Conservation (phyloP, 1,139 yeast species). For the Debaryomyces subglobosus region DNA sequence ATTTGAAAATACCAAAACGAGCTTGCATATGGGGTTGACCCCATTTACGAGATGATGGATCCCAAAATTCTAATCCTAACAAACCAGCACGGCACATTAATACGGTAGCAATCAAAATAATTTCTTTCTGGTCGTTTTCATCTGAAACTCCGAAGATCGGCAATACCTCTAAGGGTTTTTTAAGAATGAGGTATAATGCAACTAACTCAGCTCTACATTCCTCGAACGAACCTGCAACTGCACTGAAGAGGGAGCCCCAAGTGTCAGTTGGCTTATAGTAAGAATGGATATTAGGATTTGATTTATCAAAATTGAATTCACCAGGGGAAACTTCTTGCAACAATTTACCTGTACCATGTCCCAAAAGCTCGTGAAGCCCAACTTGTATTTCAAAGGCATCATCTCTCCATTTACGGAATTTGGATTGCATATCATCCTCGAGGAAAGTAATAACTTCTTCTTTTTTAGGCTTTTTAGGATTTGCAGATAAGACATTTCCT, state of each 20-base stretch:
- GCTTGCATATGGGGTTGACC: slow-evolving; percentile 98
- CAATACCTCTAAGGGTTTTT: slow-evolving; percentile 57
- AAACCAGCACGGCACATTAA: slow-evolving; percentile 90
- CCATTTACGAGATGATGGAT: slow-evolving; percentile 79
- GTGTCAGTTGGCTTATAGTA: slow-evolving; percentile 82
- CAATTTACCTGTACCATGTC: slow-evolving; percentile 91
- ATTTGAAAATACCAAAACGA: slow-evolving; percentile 79
- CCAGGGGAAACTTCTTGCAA: slow-evolving; percentile 67
- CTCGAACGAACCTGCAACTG: slow-evolving; percentile 83
- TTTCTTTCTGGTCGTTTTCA: slow-evolving; percentile 61
- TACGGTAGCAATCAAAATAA: slow-evolving; percentile 67
- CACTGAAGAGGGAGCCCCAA: slow-evolving; percentile 86
- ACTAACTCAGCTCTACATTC: slow-evolving; percentile 93
- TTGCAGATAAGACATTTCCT: slow-evolving; percentile 80
- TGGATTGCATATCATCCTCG: slow-evolving; percentile 49
- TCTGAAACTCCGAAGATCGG: slow-evolving; percentile 70
- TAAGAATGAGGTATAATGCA: slow-evolving; percentile 78
- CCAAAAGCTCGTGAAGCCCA: slow-evolving; percentile 86
- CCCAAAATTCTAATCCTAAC: slow-evolving; percentile 82
- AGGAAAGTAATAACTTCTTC: slow-evolving; percentile 75
- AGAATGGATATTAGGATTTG: slow-evolving; percentile 67
- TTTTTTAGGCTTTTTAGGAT: slow-evolving; percentile 59
- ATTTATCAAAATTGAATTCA: slow-evolving; percentile 68
- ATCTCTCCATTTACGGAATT: slow-evolving; percentile 72
- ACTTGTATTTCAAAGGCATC: slow-evolving; percentile 92